Evolutionary conservation across 768 basidiomycete genomes (phyloP).

Genomic region (Cystobasidium tubakii): DNA sequence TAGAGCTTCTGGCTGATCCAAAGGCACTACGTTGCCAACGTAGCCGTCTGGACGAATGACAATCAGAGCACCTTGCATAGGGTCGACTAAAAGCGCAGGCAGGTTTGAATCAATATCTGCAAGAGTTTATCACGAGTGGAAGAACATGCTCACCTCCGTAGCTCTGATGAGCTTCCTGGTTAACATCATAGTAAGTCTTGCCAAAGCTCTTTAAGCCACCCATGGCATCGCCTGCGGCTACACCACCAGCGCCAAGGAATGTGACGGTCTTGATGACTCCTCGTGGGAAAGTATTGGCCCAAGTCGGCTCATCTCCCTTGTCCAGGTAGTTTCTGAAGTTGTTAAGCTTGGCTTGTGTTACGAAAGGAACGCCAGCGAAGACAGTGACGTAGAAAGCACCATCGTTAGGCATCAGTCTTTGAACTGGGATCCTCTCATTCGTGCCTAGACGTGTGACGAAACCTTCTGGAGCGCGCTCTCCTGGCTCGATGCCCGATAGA

Average conservation of each 20-base stretch:
- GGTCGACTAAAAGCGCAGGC: conserved; percentile 30
- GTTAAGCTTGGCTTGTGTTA: conserved; percentile 14
- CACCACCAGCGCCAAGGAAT: conserved; percentile 25
- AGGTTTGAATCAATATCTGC: neutral
- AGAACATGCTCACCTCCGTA: conserved; percentile 34
- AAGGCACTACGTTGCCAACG: conserved; percentile 28
- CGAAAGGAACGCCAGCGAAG: conserved; percentile 38
- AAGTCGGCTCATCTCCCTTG: conserved; percentile 19
- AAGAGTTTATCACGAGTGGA: neutral
- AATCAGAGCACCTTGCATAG: conserved; percentile 35
- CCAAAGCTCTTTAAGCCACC: conserved; percentile 29
- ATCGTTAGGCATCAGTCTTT: conserved; percentile 38
- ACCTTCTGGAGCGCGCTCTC: conserved; percentile 40
- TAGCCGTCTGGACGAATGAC: conserved; percentile 42
- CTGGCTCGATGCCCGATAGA: conserved; percentile 7
- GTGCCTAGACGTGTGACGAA: conserved; percentile 37
- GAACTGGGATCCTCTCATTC: conserved; percentile 28
- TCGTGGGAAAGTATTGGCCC: conserved; percentile 7
- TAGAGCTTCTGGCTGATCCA: conserved; percentile 36
- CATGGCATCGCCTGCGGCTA: conserved; percentile 24
- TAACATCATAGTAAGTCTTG: conserved; percentile 34
- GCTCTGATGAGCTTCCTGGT: conserved; percentile 32
- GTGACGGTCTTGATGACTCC: conserved; percentile 4
- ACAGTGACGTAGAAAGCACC: conserved; percentile 40
- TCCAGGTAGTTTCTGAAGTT: conserved; percentile 34